Evolutionary conservation across 352 stramenopile genomes (phyloP).

Genomic region (Vaucheria bursata): DNA sequence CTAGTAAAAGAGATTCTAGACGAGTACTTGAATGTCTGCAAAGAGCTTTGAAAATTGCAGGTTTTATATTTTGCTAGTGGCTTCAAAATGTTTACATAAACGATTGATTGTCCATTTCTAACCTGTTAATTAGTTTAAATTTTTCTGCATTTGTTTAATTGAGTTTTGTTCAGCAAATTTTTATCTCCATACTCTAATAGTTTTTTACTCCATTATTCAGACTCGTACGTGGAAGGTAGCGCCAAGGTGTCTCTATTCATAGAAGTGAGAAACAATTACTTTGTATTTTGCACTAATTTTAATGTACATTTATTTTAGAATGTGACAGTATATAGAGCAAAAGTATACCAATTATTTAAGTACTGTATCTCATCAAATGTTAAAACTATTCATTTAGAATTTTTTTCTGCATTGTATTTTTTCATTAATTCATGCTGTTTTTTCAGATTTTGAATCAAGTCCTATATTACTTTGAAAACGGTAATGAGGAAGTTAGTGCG

Average conservation of each 20-base stretch:
- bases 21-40: slow-evolving; percentile 92
- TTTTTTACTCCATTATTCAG: slow-evolving; percentile 27
- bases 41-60: slow-evolving; percentile 82
- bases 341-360: background rate
- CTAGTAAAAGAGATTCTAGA: slow-evolving; percentile 72
- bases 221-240: slow-evolving; percentile 68
- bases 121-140: background rate
- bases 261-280: slow-evolving; percentile 52
- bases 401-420: background rate
- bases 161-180: background rate
- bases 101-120: background rate
- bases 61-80: background rate
- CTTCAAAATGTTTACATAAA: background rate
- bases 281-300: slow-evolving; percentile 7
- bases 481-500: slow-evolving; percentile 59
- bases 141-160: background rate
- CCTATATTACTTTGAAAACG: slow-evolving; percentile 85
- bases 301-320: slow-evolving; percentile 52
- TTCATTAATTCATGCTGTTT: background rate
- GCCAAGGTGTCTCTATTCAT: slow-evolving; percentile 86
- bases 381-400: background rate
- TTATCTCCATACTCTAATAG: background rate
- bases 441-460: slow-evolving; percentile 49
- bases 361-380: background rate
- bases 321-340: background rate